phyloP scores from a whole-genome alignment of 2,329 filamentous ascomycete species.

The Colletotrichum melonis region DNA sequence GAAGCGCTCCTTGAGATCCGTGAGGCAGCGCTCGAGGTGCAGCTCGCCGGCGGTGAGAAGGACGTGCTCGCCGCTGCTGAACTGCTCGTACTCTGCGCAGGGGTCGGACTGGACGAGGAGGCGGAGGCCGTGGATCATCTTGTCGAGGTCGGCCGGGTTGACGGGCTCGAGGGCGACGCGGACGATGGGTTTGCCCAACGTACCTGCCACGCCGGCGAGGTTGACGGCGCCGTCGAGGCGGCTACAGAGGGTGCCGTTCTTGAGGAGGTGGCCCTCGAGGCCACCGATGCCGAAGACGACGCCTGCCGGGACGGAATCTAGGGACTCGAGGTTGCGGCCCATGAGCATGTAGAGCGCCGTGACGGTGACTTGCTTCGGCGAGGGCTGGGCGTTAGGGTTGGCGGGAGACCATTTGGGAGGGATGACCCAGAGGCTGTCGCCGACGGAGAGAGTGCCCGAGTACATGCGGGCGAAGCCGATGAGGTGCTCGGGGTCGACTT shows the following conservation, averaged over 20 bases:
- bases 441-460: conserved; percentile 89
- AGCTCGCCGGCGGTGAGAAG: conserved; percentile 93
- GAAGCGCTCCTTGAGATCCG: conserved; percentile 92
- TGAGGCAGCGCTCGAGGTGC: conserved; percentile 92
- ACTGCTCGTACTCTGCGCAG: conserved; percentile 94
- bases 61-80: conserved; percentile 94
- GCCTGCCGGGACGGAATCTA: conserved; percentile 88
- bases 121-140: conserved; percentile 90
- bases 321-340: conserved; percentile 87
- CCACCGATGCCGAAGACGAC: conserved; percentile 96
- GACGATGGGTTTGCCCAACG: conserved; percentile 90
- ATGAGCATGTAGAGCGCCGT: conserved; percentile 94
- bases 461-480: conserved; percentile 96
- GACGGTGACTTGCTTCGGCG: conserved; percentile 85
- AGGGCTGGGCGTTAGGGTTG: conserved; percentile 75
- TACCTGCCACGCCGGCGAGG: conserved; percentile 79
- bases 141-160: conserved; percentile 90
- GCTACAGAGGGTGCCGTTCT: conserved; percentile 93
- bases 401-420: conserved; percentile 93
- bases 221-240: conserved; percentile 89
- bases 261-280: conserved; percentile 92
- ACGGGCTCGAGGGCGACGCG: conserved; percentile 94
- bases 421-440: conserved; percentile 90
- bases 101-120: conserved; percentile 95
- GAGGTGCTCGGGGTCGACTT: conserved; percentile 83